Evolutionary conservation across 2,329 filamentous ascomycete genomes (phyloP), one percentile per base, ranked within the genome.

Genomic region (Amesomyces nigricolor): DNA sequence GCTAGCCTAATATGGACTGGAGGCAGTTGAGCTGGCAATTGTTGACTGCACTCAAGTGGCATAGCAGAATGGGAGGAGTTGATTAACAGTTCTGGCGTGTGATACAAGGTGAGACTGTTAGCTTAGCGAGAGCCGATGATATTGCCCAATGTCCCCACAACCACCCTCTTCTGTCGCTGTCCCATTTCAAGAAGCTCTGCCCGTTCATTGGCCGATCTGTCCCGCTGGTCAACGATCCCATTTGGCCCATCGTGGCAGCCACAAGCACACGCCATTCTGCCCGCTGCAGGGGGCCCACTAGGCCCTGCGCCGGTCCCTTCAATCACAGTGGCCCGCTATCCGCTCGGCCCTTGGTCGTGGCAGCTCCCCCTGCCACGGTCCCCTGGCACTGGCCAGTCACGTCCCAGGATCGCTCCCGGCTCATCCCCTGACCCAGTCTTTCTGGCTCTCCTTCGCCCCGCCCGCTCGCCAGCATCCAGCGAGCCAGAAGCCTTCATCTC

Each of bases 241-340:
- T 32, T 50, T 61, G 51, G 22, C 16, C 50, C 56, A 51, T 47
- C 51, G 43, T 54, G 58, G 51, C 49, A 52, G 47, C 51, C 53
- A 51, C 51, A 19, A 54, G 58, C 57, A 54, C 56, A 56, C 54
- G 32, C 47, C 47, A 52, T 54, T 53, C 48, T 43, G 29, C 50
- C 39, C 40, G 54, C 57, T 60, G 58, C 58, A 59, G 56, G 52
- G 30, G 22, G 22, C 22, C 22, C 22, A 26, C 22, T 22, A 26
- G 22, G 22, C 22, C 51, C 51, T 37, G 19, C 45, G 35, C 44
- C 46, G 29, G 26, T 47, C 52, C 54, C 58, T 53, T 63, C 63
- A 66, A 66, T 65, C 63, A 66, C 52, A 50, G 52, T 59, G 62
- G 61, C 53, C 60, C 57, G 58, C 62, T 62, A 66, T 63, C 63